Conservation (phyloP, 2,329 filamentous ascomycete genomes). For the Aspergillus sp. region DNA sequence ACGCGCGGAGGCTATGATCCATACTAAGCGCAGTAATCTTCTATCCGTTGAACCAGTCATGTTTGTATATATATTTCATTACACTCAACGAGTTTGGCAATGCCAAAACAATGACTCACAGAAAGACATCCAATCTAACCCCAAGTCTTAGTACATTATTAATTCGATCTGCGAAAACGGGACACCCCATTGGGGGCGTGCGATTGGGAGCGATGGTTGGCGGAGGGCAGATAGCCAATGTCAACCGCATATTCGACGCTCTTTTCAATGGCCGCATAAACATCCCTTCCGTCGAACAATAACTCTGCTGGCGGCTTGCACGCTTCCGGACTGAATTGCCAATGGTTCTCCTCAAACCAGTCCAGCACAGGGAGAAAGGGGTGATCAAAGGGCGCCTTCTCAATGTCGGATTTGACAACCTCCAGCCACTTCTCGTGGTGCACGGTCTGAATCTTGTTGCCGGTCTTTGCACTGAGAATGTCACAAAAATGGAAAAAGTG, state of each 20-base stretch:
- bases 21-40: too few species aligned
- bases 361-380: slow-evolving; percentile 1
- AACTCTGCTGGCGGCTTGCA: background rate
- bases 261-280: background rate
- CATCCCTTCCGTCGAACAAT: background rate
- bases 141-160: background rate
- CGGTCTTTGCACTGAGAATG: background rate
- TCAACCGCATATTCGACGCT: background rate
- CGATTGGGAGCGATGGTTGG: too few species aligned
- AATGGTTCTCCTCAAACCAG: background rate
- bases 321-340: background rate
- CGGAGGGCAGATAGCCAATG: background rate
- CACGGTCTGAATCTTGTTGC: background rate
- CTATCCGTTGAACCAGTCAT: too few species aligned
- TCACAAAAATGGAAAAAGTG: background rate
- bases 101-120: too few species aligned
- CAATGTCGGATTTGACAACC: background rate
- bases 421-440: background rate
- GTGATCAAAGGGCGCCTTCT: background rate
- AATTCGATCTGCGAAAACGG: background rate
- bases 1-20: too few species aligned
- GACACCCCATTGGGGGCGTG: too few species aligned
- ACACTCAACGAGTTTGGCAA: too few species aligned
- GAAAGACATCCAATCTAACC: too few species aligned
- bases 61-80: too few species aligned